Conservation (phyloP, 306 rosid genomes). For the Quercus suber region DNA sequence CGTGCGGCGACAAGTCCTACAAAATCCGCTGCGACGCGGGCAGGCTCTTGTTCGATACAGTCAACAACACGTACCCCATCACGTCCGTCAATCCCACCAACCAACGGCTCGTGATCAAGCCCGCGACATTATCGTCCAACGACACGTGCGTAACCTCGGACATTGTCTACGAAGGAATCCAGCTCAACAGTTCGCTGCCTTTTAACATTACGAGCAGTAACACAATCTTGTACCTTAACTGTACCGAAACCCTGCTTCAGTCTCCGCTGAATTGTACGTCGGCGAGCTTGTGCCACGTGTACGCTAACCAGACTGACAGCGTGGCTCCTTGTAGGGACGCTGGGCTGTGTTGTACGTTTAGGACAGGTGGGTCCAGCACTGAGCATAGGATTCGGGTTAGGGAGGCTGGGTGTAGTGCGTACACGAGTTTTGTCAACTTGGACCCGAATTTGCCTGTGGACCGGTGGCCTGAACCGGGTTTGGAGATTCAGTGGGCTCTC, state of each 20-base stretch:
- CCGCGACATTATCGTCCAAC: slow-evolving; percentile 39
- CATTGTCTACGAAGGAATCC: slow-evolving; percentile 49
- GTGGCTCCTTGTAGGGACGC: slow-evolving; percentile 27
- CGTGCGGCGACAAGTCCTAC: slow-evolving; percentile 69
- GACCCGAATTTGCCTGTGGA: slow-evolving; percentile 30
- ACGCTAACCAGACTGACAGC: slow-evolving; percentile 40
- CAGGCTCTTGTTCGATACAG: slow-evolving; percentile 50
- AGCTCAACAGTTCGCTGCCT: slow-evolving; percentile 53
- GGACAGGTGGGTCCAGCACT: slow-evolving; percentile 75
- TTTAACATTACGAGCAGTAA: slow-evolving; percentile 79
- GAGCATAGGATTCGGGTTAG: slow-evolving; percentile 60
- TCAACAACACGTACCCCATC: slow-evolving; percentile 73
- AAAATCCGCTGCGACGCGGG: slow-evolving; percentile 52
- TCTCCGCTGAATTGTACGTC: slow-evolving; percentile 74
- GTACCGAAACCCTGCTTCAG: slow-evolving; percentile 39
- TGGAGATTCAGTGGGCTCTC: slow-evolving; percentile 70
- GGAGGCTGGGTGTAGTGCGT: slow-evolving; percentile 68
- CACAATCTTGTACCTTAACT: slow-evolving; percentile 75
- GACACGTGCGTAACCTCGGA: slow-evolving; percentile 58
- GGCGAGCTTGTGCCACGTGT: slow-evolving; percentile 51
- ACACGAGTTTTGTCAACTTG: slow-evolving; percentile 69
- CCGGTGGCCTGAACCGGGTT: slow-evolving; percentile 66
- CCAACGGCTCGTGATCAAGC: slow-evolving; percentile 64
- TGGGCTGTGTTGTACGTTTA: slow-evolving; percentile 56
- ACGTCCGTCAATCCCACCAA: slow-evolving; percentile 38